Conservation (phyloP, 768 basidiomycete species). For the Hericium erinaceus region DNA sequence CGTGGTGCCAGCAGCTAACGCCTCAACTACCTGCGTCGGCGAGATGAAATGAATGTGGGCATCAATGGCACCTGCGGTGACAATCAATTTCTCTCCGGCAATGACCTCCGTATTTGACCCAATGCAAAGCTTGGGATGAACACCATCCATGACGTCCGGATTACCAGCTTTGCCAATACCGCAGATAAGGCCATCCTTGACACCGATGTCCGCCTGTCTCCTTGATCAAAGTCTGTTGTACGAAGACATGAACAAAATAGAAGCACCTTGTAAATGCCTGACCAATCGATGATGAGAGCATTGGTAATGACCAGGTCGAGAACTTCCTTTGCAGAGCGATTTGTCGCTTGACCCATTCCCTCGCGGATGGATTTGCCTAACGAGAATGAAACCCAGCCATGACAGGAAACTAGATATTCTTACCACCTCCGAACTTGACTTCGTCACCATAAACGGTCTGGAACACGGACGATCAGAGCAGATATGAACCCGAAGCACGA, state of each 20-base stretch:
- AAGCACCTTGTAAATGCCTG: slow-evolving; percentile 83
- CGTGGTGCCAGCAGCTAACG: slow-evolving; percentile 74
- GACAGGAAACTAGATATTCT: slow-evolving; percentile 4
- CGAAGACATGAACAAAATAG: not conserved
- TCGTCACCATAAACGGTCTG: slow-evolving; percentile 91
- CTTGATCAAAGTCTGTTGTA: slow-evolving; percentile 3
- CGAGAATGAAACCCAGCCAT: not conserved
- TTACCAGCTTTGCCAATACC: slow-evolving; percentile 98
- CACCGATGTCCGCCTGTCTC: slow-evolving; percentile 84
- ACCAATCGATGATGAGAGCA: slow-evolving; percentile 90
- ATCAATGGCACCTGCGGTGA: slow-evolving; percentile 91
- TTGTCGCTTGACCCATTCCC: slow-evolving; percentile 91
- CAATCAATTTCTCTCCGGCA: slow-evolving; percentile 88
- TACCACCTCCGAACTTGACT: slow-evolving; percentile 95
- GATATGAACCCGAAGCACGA: not conserved
- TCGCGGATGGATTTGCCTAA: slow-evolving; percentile 89
- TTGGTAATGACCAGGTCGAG: slow-evolving; percentile 95
- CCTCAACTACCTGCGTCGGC: slow-evolving; percentile 85
- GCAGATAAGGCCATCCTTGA: slow-evolving; percentile 71
- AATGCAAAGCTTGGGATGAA: slow-evolving; percentile 63
- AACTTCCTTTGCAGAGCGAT: slow-evolving; percentile 51
- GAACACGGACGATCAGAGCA: not conserved
- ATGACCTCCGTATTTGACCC: slow-evolving; percentile 93
- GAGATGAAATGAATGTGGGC: slow-evolving; percentile 94
- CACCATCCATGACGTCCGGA: slow-evolving; percentile 82